These are phyloP conservation scores for Alternaria sp. DNA, from an alignment of 2,329 filamentous ascomycete genomes.

Conservation along the genomic window DNA sequence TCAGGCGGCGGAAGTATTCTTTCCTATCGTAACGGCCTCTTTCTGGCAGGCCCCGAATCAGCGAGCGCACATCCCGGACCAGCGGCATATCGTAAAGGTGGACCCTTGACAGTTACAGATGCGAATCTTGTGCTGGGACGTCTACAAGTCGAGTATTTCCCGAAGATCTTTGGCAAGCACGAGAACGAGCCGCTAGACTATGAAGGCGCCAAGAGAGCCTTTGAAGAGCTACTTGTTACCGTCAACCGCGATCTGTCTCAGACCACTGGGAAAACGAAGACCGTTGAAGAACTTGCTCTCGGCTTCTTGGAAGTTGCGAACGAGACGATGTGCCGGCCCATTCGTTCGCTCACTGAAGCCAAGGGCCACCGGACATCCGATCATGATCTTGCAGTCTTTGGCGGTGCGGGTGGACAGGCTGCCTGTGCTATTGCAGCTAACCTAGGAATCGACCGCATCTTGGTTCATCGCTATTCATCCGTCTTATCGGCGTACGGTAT, in stretches of 20 bases:
- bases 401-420: constrained; percentile 55
- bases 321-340: constrained; percentile 42
- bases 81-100: constrained; percentile 47
- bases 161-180: constrained; percentile 45
- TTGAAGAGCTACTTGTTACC: constrained; percentile 53
- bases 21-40: constrained; percentile 34
- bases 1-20: constrained; percentile 57
- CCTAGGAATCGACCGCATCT: constrained; percentile 55
- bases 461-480: constrained; percentile 58
- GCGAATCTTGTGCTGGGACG: constrained; percentile 48
- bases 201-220: constrained; percentile 54
- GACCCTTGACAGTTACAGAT: constrained; percentile 48
- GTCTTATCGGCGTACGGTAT: constrained; percentile 56
- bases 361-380: constrained; percentile 31
- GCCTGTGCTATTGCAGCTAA: constrained; percentile 56
- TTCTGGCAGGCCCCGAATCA: constrained; percentile 34
- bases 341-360: constrained; percentile 39
- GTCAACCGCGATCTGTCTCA: constrained; percentile 51
- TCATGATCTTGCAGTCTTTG: constrained; percentile 41
- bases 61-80: constrained; percentile 51
- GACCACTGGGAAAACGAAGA: constrained; percentile 39
- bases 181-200: constrained; percentile 52
- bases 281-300: constrained; percentile 19
- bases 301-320: constrained; percentile 35
- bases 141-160: constrained; percentile 42